Base-by-base conservation (phyloP, 495 filamentous ascomycete species). In the Viridothelium virens region DNA sequence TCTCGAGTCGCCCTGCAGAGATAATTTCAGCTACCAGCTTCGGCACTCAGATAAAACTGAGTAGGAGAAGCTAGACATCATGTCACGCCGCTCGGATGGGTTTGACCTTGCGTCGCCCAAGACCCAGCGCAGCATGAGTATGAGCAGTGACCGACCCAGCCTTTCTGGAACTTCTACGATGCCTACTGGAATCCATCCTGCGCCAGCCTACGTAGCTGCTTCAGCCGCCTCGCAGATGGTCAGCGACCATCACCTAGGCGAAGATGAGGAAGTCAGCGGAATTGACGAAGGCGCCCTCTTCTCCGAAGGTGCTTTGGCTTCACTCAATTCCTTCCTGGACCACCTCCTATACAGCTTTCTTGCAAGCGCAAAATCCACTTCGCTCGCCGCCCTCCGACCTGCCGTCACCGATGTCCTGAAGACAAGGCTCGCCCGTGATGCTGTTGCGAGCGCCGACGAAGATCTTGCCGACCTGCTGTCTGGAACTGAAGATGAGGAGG, bases 291-390 rank as follows among this genome's bases (percentile, higher is more conserved):
- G 70, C 41, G 76, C 77, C 9, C 59, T 63, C 0, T 90, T 96
- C 36, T 88, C 91, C 59, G 82, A 85, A 7, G 83, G 81, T 25
- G 91, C 94, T 2, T 79, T 99, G 61, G 81, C 83, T 39, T 83
- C 95, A 3, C 82, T 97, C 75, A 99, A 99, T 74, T 84, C 86
- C 63, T 97, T 99, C 76, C 85, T 99, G 62, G 95, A 99, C 73
- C 91, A 96, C 70, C 80, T 97, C 1, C 80, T 99, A 2, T 96
- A 89, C 79, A 92, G 89, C 71, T 88, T 97, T 68, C 85, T 99
- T 12, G 84, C 85, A 31, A 78, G 84, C 14, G 86, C 94, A 2
- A 89, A 89, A 68, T 92, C 91, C 10, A 95, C 92, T n/a, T 83
- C 89, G 18, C 78, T 99, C 16, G 78, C 83, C 14, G 80, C 85